Evolutionary conservation across 495 filamentous ascomycete species (phyloP), one percentile per base, ranked within the genome.

Genomic region (Xylaria bambusicola): DNA sequence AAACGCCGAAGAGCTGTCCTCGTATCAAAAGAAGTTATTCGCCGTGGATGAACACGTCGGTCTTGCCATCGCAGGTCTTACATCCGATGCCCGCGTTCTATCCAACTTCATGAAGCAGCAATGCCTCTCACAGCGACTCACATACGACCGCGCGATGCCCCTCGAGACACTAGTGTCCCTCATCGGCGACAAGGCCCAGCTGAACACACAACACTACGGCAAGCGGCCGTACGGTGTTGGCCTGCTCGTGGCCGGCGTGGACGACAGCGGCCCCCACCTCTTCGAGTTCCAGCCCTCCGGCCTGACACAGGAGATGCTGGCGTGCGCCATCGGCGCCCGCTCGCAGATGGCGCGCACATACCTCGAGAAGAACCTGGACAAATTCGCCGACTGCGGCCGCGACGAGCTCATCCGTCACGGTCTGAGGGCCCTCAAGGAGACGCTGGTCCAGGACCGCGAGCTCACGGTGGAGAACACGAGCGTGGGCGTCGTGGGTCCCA

Each of bases 101-200:
- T 97, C 93, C 80, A 98, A 98, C 85, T 98, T 96, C 83, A 97
- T 98, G 94, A 97, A 97, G 80, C 91, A 96, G 77, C 94, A 98
- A 77, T 95, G 90, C 51, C 91, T 98, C 66, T 89, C 91, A 71
- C 92, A 91, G 58, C 91, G 91, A 69, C 89, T 98, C 69, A 95
- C 92, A 56, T 98, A 96, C 83, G 92, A 88, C 76, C 93, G 94
- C 49, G 85, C 92, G 56, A 92, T 98, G 66, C 90, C 89, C 15
- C 79, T 98, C 71, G 85, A 91, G 71, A 88, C 89, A 29, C 89
- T 97, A 64, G 92, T 96, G 52, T 80, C 83, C 21, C 86, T 92
- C 73, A 97, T 98, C 71, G 93, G 88, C 66, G 91, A 96, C 76
- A 93, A 96, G 76, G 94, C 94, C 36, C 94, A 98, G 78, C 88